Conservation (phyloP, 805 yeast species). For the Yamadazyma phyllophila region DNA sequence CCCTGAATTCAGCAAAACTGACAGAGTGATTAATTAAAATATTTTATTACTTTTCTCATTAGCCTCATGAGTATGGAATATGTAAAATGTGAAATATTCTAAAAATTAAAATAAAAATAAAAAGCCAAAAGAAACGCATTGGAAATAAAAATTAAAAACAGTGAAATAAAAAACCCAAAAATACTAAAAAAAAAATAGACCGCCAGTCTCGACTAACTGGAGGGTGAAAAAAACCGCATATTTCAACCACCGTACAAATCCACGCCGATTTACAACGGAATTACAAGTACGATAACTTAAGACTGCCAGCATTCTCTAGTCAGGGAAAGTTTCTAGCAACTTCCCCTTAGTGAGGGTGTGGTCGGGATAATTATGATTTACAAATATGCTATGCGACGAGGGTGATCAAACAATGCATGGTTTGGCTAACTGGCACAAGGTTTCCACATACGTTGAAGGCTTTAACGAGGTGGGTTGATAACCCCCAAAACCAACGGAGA, state of each 20-base stretch:
- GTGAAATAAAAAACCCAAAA: background rate
- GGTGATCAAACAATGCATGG: background rate
- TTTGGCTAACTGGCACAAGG: background rate
- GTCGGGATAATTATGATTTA: background rate
- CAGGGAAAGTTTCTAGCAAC: too few relatives aligned
- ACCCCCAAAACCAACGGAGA: background rate
- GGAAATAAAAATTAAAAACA: background rate
- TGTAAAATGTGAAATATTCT: background rate
- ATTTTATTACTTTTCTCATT: background rate
- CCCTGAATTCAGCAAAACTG: background rate
- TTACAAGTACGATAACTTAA: too few relatives aligned
- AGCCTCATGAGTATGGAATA: constrained; percentile 4
- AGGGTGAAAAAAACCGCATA: too few relatives aligned
- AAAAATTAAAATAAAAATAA: background rate
- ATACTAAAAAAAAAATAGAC: too few relatives aligned
- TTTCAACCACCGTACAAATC: too few relatives aligned
- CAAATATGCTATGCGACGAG: background rate
- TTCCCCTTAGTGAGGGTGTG: background rate
- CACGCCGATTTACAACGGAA: too few relatives aligned
- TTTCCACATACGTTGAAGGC: background rate
- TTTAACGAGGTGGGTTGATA: too few relatives aligned
- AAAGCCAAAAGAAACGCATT: background rate
- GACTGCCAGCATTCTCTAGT: too few relatives aligned
- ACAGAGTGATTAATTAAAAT: constrained; percentile 1
- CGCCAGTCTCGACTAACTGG: background rate